These are phyloP conservation scores for Myriosclerotinia scirpicola DNA, from an alignment of 2,329 filamentous ascomycete genomes.

Conservation along the genomic window DNA sequence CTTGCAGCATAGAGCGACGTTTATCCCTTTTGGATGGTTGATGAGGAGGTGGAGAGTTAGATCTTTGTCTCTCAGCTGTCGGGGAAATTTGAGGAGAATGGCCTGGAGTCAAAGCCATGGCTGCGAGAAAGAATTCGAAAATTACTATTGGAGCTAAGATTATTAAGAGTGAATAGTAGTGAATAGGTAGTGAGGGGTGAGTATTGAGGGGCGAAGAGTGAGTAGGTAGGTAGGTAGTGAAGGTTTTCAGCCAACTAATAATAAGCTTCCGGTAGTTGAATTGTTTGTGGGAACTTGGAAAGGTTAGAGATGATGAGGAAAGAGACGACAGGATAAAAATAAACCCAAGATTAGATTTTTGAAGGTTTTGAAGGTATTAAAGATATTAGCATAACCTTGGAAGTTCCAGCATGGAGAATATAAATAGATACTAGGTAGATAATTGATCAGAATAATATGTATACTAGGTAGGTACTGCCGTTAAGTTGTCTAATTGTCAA, in stretches of 20 bases:
- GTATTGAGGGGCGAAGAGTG: background rate
- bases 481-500: background rate
- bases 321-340: constrained; percentile 16
- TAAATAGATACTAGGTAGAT: too few species aligned
- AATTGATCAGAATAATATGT: background rate
- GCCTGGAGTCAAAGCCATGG: constrained; percentile 36
- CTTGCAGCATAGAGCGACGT: constrained; percentile 77
- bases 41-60: constrained; percentile 39
- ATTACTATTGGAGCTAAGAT: background rate
- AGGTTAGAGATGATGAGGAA: background rate
- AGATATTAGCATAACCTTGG: constrained; percentile 1
- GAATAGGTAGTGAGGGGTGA: background rate
- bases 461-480: background rate
- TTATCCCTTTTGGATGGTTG: constrained; percentile 80
- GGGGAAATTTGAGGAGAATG: constrained; percentile 38
- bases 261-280: background rate
- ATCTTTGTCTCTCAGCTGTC: constrained; percentile 35
- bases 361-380: constrained; percentile 1
- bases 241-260: too few species aligned
- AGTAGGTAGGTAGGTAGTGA: too few species aligned
- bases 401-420: constrained; percentile 7
- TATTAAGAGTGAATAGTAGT: background rate
- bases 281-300: constrained; percentile 6
- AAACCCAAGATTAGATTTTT: background rate
- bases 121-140: background rate